Evolutionary conservation across 164 flowering plant species (phyloP).

Genomic region (Tetracentron sinense): DNA sequence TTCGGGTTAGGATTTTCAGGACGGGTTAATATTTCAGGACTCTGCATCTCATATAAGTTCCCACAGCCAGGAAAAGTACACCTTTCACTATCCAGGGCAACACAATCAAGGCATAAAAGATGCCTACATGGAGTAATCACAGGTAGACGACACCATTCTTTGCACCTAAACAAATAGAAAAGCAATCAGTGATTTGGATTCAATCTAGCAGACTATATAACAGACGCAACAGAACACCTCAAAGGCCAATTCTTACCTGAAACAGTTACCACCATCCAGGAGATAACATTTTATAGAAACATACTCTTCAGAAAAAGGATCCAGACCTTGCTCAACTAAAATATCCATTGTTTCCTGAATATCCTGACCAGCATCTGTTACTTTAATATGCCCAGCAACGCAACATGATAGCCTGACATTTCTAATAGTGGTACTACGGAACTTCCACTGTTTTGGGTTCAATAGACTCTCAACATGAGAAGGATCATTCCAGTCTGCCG

Average conservation of each 20-base stretch:
- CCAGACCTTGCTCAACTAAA: conserved; percentile 66
- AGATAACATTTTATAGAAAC: conserved; percentile 54
- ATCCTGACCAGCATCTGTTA: conserved; percentile 78
- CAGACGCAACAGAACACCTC: conserved; percentile 2
- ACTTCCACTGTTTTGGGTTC: conserved; percentile 96
- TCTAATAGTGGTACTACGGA: conserved; percentile 64
- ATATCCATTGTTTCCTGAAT: conserved; percentile 97
- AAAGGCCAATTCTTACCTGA: conserved; percentile 49
- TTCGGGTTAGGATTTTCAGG: conserved; percentile 97
- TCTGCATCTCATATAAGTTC: conserved; percentile 79
- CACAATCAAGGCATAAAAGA: conserved; percentile 88
- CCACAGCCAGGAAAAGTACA: conserved; percentile 87
- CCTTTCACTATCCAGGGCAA: conserved; percentile 74
- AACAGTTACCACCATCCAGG: conserved; percentile 68
- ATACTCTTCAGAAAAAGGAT: conserved; percentile 67
- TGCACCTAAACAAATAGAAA: conserved; percentile 51
- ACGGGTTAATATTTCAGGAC: conserved; percentile 80
- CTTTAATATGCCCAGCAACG: conserved; percentile 95
- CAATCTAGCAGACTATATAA: conserved; percentile 1
- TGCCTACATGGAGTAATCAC: conserved; percentile 95
- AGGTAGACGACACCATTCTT: conserved; percentile 93
- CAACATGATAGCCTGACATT: conserved; percentile 94
- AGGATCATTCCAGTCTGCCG: conserved; percentile 99
- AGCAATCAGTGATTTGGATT: conserved; percentile 6
- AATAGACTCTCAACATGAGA: conserved; percentile 93